Evolutionary conservation across 257 asterid species (phyloP).

Genomic region (Striga asiatica): DNA sequence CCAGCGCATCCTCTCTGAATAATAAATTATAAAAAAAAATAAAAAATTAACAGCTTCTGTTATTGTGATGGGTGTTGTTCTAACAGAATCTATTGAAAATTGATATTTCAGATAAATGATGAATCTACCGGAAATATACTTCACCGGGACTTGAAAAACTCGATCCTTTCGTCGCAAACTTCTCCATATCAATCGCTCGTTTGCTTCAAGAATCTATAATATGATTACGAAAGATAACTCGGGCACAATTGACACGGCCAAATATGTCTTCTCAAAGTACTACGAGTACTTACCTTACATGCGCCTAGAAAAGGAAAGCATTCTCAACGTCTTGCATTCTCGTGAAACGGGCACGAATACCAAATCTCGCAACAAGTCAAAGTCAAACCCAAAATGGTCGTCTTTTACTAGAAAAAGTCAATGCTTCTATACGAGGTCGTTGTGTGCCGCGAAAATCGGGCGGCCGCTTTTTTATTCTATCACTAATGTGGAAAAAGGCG

Average conservation of each 20-base stretch:
- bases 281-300: conserved; percentile 57
- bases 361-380: too few relatives aligned
- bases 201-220: conserved; percentile 16
- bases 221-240: conserved; percentile 16
- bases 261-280: conserved; percentile 38
- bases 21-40: too few relatives aligned
- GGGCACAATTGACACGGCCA: conserved; percentile 15
- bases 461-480: conserved; percentile 29
- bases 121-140: conserved; percentile 26
- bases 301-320: conserved; percentile 45
- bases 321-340: conserved; percentile 30
- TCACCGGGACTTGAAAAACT: conserved; percentile 20
- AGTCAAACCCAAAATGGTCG: conserved; percentile 23
- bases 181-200: conserved; percentile 22
- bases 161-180: neutral
- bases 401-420: conserved; percentile 27
- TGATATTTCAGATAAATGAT: conserved; percentile 26
- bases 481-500: conserved; percentile 22
- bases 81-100: too few relatives aligned
- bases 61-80: too few relatives aligned
- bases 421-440: conserved; percentile 49
- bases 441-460: conserved; percentile 52
- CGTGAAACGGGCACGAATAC: conserved; percentile 44
- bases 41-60: too few relatives aligned
- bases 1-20: too few relatives aligned